Evolutionary conservation across 2,329 filamentous ascomycete species (phyloP).

Genomic region (Beauveria sp.): DNA sequence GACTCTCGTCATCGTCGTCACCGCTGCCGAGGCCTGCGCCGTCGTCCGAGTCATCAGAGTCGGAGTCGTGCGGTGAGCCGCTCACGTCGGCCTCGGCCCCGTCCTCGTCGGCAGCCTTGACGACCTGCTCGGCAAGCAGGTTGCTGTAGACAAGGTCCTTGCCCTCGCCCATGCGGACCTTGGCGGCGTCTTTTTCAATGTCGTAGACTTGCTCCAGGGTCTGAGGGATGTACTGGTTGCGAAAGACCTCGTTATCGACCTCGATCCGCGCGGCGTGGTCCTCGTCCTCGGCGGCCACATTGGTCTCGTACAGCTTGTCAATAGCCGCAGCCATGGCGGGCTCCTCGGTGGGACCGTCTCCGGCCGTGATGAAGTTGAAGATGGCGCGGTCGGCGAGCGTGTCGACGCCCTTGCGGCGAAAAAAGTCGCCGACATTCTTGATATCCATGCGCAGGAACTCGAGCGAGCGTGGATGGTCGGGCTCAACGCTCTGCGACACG

Average conservation of each 20-base stretch:
- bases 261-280: slow-evolving; percentile 54
- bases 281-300: slow-evolving; percentile 41
- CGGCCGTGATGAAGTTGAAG: slow-evolving; percentile 72
- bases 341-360: slow-evolving; percentile 52
- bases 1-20: slow-evolving; percentile 38
- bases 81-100: slow-evolving; percentile 26
- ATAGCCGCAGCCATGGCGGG: slow-evolving; percentile 54
- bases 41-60: slow-evolving; percentile 19
- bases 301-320: slow-evolving; percentile 57
- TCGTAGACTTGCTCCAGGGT: slow-evolving; percentile 95
- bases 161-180: slow-evolving; percentile 64
- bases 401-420: slow-evolving; percentile 76
- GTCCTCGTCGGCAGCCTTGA: slow-evolving; percentile 32
- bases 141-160: slow-evolving; percentile 78
- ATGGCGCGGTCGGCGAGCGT: slow-evolving; percentile 69
- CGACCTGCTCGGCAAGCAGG: slow-evolving; percentile 65
- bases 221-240: slow-evolving; percentile 93
- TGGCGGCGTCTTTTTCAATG: slow-evolving; percentile 80
- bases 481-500: slow-evolving; percentile 94
- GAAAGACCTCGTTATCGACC: slow-evolving; percentile 85
- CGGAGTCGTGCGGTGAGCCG: slow-evolving; percentile 25
- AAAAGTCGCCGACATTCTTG: slow-evolving; percentile 94
- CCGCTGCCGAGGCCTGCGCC: slow-evolving; percentile 37
- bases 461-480: slow-evolving; percentile 84
- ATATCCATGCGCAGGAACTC: slow-evolving; percentile 98